A percentile compares a stretch with the other conserved stretches of the same genome.
Evolutionary conservation across 208 protist species (phyloP).

Genomic region (Crithidia thermophila): DNA sequence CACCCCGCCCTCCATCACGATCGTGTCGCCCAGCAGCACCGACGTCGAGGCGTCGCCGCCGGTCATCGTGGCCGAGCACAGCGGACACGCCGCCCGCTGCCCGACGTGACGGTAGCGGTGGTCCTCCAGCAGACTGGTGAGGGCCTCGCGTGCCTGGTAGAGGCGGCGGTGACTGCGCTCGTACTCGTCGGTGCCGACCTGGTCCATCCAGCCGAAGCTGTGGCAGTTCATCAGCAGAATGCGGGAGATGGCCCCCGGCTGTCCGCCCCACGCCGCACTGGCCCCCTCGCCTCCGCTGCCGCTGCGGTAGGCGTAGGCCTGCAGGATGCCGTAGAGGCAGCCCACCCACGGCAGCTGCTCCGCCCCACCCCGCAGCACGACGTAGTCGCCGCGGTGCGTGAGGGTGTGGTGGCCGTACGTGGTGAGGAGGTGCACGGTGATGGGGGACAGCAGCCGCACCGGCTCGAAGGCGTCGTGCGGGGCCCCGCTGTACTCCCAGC

Average conservation of each 20-base stretch:
- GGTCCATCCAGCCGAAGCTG: constrained; percentile 65
- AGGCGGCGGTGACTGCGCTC: constrained; percentile 44
- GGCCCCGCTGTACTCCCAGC: constrained; percentile 55
- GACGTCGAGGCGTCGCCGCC: constrained; percentile 31
- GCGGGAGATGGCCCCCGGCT: constrained; percentile 28
- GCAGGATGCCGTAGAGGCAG: constrained; percentile 51
- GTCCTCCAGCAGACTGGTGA: constrained; percentile 34
- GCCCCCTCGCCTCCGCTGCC: neutral
- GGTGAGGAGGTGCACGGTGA: constrained; percentile 57
- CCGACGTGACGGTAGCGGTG: constrained; percentile 34
- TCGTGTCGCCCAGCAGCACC: constrained; percentile 58
- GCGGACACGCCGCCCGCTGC: constrained; percentile 19
- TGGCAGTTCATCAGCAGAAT: constrained; percentile 72
- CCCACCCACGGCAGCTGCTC: constrained; percentile 68
- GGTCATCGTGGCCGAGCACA: constrained; percentile 10
- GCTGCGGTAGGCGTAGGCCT: constrained; percentile 25
- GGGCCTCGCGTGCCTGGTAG: constrained; percentile 33
- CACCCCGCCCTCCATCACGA: constrained; percentile 68
- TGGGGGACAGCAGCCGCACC: constrained; percentile 39
- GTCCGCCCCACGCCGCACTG: neutral
- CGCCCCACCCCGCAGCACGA: constrained; percentile 52
- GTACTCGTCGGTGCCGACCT: constrained; percentile 50
- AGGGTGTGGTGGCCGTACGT: constrained; percentile 54
- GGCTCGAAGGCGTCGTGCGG: constrained; percentile 75
- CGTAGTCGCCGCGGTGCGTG: constrained; percentile 46